Base-by-base conservation (phyloP, 345 rosid species). In the Kandelia obovata region DNA sequence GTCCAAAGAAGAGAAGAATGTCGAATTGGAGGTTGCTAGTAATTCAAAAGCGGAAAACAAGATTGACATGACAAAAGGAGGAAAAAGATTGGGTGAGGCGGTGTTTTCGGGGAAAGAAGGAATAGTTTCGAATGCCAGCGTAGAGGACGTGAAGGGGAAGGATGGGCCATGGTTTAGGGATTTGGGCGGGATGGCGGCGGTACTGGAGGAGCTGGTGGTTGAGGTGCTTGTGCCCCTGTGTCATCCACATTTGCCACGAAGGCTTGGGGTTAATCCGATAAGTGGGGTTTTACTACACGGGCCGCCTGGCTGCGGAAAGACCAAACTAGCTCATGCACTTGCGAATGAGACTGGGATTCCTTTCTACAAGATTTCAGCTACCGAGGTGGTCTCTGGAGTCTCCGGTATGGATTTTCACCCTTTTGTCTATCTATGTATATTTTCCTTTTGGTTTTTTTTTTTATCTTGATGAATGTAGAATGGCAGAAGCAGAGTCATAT, bases 221-320 rank as follows among this genome's bases (percentile, higher is more conserved):
- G 85, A 93, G 71, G 87, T 91, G 58, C 62, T 93, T 31, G 85
- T 88, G 74, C 96, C 98, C 0, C 73, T 91, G 31, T 90, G 80
- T 70, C 96, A 95, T 67, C 96, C 96, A 1, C 74, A 86, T 61
- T 78, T 88, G 68, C 85, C 84, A 23, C 73, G 58, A 68, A 77
- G 65, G 75, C 77, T 91, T 19, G 89, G 94, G 43, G 88, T 88
- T 39, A 79, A 74, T 64, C 92, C 97, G 1, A 87, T 88, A 26
- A 78, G 89, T 7, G 97, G 97, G 53, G 83, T 94, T 77, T 83
- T 92, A 53, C 81, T 95, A 17, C 86, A 90, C 10, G 96, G 93
- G 7, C 97, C 96, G 5, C 93, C 88, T 34, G 98, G 92, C 5
- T 88, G 97, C 16, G 96, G 91, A n/a, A 86, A 88, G 84, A 89